Conservation (phyloP, 2,329 filamentous ascomycete genomes). For the Lecanosticta acicola region DNA sequence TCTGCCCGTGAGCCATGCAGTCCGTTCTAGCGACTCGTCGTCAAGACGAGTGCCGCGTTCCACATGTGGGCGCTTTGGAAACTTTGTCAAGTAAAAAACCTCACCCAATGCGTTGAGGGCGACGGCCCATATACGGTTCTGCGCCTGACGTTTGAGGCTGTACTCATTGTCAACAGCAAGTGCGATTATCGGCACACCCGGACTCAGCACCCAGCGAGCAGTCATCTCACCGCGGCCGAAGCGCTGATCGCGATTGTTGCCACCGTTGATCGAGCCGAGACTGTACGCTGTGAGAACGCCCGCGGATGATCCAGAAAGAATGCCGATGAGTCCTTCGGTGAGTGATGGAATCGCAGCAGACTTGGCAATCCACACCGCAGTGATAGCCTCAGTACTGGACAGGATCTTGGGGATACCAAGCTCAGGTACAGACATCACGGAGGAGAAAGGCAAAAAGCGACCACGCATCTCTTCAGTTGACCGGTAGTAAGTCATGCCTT, state of each 20-base stretch:
- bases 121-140: slow-evolving; percentile 79
- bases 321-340: slow-evolving; percentile 73
- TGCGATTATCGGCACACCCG: slow-evolving; percentile 83
- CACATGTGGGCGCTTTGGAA: slow-evolving; percentile 53
- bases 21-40: slow-evolving; percentile 53
- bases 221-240: slow-evolving; percentile 72
- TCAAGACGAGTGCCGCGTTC: slow-evolving; percentile 42
- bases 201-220: slow-evolving; percentile 82
- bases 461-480: slow-evolving; percentile 68
- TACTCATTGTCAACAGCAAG: slow-evolving; percentile 81
- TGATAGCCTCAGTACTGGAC: slow-evolving; percentile 64
- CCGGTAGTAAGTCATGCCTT: slow-evolving; percentile 74
- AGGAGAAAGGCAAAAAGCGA: slow-evolving; percentile 62
- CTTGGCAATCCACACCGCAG: slow-evolving; percentile 85
- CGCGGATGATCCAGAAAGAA: slow-evolving; percentile 75
- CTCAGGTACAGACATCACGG: slow-evolving; percentile 56
- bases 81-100: slow-evolving; percentile 73
- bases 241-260: slow-evolving; percentile 55
- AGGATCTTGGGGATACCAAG: slow-evolving; percentile 73
- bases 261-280: slow-evolving; percentile 44
- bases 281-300: slow-evolving; percentile 80
- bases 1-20: slow-evolving; percentile 76
- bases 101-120: slow-evolving; percentile 92
- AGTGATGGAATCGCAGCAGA: slow-evolving; percentile 63
- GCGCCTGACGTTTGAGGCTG: slow-evolving; percentile 61